A percentile compares a stretch with the other conserved stretches of the same genome.
These are phyloP conservation scores for Neofusicoccum kwambonambiense DNA, from an alignment of 2,329 filamentous ascomycete genomes.

Conservation along the genomic window DNA sequence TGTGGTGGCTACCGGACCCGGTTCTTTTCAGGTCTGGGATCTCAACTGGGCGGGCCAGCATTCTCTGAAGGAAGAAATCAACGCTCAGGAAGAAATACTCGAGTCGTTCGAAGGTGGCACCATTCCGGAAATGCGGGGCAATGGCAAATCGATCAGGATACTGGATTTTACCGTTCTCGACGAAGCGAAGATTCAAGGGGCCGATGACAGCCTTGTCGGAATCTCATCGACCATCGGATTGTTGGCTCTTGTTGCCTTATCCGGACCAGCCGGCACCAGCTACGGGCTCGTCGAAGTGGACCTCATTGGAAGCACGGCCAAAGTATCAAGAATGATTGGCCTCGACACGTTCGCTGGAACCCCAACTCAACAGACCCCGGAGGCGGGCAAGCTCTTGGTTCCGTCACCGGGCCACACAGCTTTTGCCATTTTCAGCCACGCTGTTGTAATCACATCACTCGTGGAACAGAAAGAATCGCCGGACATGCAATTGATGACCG, in stretches of 20 bases:
- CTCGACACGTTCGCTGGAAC: slow-evolving; percentile 49
- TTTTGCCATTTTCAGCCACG: slow-evolving; percentile 76
- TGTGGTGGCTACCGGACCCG: slow-evolving; percentile 74
- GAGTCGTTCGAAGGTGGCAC: slow-evolving; percentile 59
- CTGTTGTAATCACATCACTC: slow-evolving; percentile 75
- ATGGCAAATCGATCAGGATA: slow-evolving; percentile 64
- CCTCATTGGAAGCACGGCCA: slow-evolving; percentile 53
- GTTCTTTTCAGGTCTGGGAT: slow-evolving; percentile 80
- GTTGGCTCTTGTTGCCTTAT: slow-evolving; percentile 34
- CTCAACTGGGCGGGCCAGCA: slow-evolving; percentile 85
- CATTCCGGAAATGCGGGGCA: slow-evolving; percentile 45
- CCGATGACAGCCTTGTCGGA: slow-evolving; percentile 36
- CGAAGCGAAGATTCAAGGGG: slow-evolving; percentile 44
- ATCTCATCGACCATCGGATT: slow-evolving; percentile 23
- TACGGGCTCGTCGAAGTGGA: slow-evolving; percentile 75
- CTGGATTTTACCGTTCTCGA: slow-evolving; percentile 74
- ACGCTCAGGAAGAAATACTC: slow-evolving; percentile 65
- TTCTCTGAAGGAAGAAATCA: slow-evolving; percentile 68
- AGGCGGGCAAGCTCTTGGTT: slow-evolving; percentile 57
- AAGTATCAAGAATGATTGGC: slow-evolving; percentile 66
- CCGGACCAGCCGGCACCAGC: slow-evolving; percentile 42
- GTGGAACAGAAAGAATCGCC: slow-evolving; percentile 66
- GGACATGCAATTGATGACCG: slow-evolving; percentile 67
- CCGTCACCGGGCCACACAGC: slow-evolving; percentile 77
- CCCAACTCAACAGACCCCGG: slow-evolving; percentile 34